Conservation (phyloP, 192 early-diverging fungal genomes). For the Coemansia sp. region DNA sequence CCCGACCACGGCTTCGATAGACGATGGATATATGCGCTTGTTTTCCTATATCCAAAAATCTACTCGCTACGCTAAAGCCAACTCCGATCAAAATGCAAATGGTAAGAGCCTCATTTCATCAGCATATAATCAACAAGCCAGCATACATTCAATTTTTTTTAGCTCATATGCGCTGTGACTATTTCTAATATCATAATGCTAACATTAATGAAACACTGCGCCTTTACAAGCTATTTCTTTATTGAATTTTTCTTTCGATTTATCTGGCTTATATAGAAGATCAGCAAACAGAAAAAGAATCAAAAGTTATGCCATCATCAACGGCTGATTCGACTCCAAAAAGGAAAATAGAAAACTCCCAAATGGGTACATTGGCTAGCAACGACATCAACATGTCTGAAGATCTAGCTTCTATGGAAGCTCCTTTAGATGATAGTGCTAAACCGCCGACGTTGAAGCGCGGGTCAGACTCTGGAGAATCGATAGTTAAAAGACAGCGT, state of each 20-base stretch:
- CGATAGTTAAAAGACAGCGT: not conserved
- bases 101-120: conserved; percentile 10
- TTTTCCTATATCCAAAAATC: conserved; percentile 30
- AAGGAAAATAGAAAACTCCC: too few relatives aligned
- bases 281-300: not conserved
- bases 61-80: not conserved
- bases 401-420: too few relatives aligned
- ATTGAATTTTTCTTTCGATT: not conserved
- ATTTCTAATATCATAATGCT: too few relatives aligned
- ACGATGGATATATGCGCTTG: conserved; percentile 20
- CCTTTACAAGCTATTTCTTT: too few relatives aligned
- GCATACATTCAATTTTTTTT: not conserved
- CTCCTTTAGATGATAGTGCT: not conserved
- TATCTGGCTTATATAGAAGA: conserved; percentile 1
- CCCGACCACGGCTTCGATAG: not conserved
- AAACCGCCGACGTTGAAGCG: not conserved
- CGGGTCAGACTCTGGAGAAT: not conserved
- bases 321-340: too few relatives aligned
- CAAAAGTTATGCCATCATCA: not conserved
- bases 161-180: too few relatives aligned
- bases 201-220: too few relatives aligned
- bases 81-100: not conserved
- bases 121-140: not conserved
- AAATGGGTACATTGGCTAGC: too few relatives aligned
- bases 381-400: too few relatives aligned